These are phyloP conservation scores for Pistacia atlantica DNA, from an alignment of 345 rosid species.

Conservation along the genomic window DNA sequence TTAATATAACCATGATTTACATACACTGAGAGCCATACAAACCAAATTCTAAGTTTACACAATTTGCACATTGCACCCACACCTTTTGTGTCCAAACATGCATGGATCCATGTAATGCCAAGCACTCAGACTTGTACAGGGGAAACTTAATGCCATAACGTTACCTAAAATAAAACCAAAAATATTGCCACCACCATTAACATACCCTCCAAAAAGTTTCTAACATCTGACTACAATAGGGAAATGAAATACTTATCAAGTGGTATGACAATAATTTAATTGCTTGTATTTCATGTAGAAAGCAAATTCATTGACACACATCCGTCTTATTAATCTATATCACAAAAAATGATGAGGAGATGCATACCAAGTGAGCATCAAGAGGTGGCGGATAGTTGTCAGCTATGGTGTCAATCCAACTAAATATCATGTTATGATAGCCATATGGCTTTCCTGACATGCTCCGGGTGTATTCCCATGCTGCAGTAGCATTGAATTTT, in stretches of 20 bases:
- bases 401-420: conserved; percentile 94
- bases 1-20: not conserved
- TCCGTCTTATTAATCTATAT: not conserved
- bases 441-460: conserved; percentile 99
- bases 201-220: not conserved
- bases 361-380: conserved; percentile 96
- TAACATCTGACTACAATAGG: not conserved
- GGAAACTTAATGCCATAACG: not conserved
- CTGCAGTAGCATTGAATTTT: conserved; percentile 82
- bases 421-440: conserved; percentile 98
- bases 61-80: not conserved
- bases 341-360: conserved; percentile 7
- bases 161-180: not conserved
- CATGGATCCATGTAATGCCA: not conserved
- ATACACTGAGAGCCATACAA: too few relatives aligned
- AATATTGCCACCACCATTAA: not conserved
- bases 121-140: not conserved
- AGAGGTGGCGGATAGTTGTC: conserved; percentile 98
- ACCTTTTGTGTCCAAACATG: not conserved
- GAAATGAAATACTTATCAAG: not conserved
- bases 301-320: not conserved
- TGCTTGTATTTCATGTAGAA: not conserved
- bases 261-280: not conserved
- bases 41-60: not conserved
- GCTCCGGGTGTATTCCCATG: conserved; percentile 93